These are phyloP conservation scores for Talaromyces trachyspermus DNA, from an alignment of 495 filamentous ascomycete genomes.

Conservation along the genomic window DNA sequence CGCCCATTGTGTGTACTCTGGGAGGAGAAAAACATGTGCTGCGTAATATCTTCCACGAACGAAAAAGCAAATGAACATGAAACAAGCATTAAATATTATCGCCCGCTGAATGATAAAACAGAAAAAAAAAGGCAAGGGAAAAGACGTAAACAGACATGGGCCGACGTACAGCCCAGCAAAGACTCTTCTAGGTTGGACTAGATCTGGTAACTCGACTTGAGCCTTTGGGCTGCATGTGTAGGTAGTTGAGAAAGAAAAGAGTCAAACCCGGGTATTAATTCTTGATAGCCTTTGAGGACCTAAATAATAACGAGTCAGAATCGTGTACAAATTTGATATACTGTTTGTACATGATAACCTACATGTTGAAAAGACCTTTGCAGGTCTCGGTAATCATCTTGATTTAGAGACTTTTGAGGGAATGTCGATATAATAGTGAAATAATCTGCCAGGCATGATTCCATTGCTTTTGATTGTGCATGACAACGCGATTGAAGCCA, in stretches of 20 bases:
- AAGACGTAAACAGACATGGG: background rate
- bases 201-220: slow-evolving; percentile 38
- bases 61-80: background rate
- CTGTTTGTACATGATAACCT: slow-evolving; percentile 23
- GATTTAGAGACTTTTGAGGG: slow-evolving; percentile 46
- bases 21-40: background rate
- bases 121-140: background rate
- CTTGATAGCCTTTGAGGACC: slow-evolving; percentile 77
- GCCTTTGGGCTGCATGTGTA: slow-evolving; percentile 51
- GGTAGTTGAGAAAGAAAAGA: slow-evolving; percentile 67
- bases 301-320: slow-evolving; percentile 21
- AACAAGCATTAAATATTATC: slow-evolving; percentile 2
- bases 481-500: slow-evolving; percentile 79
- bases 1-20: background rate
- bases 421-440: slow-evolving; percentile 80
- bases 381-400: slow-evolving; percentile 45
- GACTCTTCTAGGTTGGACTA: slow-evolving; percentile 17
- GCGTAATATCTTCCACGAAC: slow-evolving; percentile 4
- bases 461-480: slow-evolving; percentile 85
- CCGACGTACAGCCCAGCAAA: no score
- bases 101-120: slow-evolving; percentile 5
- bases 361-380: slow-evolving; percentile 47
- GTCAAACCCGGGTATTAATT: slow-evolving; percentile 78
- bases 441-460: slow-evolving; percentile 71
- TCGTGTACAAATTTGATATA: background rate